Conservation (phyloP, 169 alveolate genomes). For the Perkinsus chesapeaki region DNA sequence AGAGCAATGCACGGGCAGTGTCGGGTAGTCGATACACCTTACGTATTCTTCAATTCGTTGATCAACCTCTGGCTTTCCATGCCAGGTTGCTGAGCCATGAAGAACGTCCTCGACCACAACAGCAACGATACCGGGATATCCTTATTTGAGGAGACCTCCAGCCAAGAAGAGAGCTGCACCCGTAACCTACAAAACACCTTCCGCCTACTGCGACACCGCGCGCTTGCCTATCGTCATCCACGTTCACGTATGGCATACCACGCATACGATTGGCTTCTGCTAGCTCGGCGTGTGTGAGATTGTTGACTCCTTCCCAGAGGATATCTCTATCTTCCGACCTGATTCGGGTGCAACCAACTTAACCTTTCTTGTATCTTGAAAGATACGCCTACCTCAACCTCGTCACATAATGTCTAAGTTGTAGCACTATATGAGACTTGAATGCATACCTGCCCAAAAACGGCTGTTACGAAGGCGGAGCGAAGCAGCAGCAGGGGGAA, state of each 20-base stretch:
- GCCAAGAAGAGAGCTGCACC: slow-evolving; percentile 60
- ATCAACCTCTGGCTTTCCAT: not conserved
- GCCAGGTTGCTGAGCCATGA: slow-evolving; percentile 62
- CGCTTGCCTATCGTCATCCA: not conserved
- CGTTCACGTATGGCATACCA: not conserved
- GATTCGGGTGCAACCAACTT: not conserved
- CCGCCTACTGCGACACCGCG: not conserved
- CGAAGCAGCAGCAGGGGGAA: slow-evolving; percentile 10
- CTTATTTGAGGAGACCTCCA: slow-evolving; percentile 60
- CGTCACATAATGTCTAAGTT: slow-evolving; percentile 35
- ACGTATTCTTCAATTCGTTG: not conserved
- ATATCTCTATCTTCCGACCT: slow-evolving; percentile 70
- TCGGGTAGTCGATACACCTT: not conserved
- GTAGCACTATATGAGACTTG: slow-evolving; percentile 61
- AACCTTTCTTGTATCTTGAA: not conserved
- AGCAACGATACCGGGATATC: slow-evolving; percentile 66
- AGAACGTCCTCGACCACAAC: slow-evolving; percentile 70
- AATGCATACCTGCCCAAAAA: slow-evolving; percentile 20
- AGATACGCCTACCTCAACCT: not conserved
- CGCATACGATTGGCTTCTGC: slow-evolving; percentile 66
- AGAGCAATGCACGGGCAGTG: not conserved
- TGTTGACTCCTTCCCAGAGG: slow-evolving; percentile 76
- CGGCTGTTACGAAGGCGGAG: not conserved
- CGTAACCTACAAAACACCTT: not conserved
- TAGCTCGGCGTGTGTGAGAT: slow-evolving; percentile 55